Percentiles rank a stretch among this genome's conserved stretches.
These are phyloP conservation scores for Glycine soja DNA, from an alignment of 306 rosid genomes.

Conservation along the genomic window DNA sequence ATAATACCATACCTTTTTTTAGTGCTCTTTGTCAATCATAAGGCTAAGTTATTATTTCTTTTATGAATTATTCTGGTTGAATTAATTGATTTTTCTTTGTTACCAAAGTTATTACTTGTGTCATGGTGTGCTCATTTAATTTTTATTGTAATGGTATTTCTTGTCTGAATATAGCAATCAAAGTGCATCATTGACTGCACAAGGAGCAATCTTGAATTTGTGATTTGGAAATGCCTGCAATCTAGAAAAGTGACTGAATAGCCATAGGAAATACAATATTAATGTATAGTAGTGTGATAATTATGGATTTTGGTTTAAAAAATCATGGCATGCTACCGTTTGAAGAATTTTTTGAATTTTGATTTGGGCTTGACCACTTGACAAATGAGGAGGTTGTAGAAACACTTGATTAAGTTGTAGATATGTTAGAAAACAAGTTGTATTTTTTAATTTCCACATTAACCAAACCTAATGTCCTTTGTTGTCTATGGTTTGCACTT, in stretches of 20 bases:
- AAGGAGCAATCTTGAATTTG: constrained; percentile 20
- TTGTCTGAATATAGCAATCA: constrained; percentile 58
- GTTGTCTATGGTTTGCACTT: too few relatives aligned
- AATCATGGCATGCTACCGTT: not conserved
- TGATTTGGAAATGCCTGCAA: not conserved
- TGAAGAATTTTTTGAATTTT: constrained; percentile 5
- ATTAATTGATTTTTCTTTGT: constrained; percentile 34
- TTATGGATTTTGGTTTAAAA: constrained; percentile 19
- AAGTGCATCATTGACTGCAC: constrained; percentile 45
- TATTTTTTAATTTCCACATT: too few relatives aligned
- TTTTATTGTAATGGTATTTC: constrained; percentile 33
- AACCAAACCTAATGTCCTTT: too few relatives aligned
- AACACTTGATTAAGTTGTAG: too few relatives aligned
- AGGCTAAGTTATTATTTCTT: constrained; percentile 25
- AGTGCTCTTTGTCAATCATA: constrained; percentile 1
- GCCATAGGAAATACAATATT: constrained; percentile 15
- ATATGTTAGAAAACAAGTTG: too few relatives aligned
- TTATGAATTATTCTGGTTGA: constrained; percentile 23
- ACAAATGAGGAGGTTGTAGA: too few relatives aligned
- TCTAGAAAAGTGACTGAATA: constrained; percentile 27
- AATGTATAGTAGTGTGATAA: constrained; percentile 2
- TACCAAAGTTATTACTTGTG: constrained; percentile 26
- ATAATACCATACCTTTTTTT: constrained; percentile 30
- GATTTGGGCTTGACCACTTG: not conserved
- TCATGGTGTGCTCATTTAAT: constrained; percentile 25